Evolutionary conservation across 805 yeast genomes (phyloP).

Genomic region (Saccharomyces jurei): DNA sequence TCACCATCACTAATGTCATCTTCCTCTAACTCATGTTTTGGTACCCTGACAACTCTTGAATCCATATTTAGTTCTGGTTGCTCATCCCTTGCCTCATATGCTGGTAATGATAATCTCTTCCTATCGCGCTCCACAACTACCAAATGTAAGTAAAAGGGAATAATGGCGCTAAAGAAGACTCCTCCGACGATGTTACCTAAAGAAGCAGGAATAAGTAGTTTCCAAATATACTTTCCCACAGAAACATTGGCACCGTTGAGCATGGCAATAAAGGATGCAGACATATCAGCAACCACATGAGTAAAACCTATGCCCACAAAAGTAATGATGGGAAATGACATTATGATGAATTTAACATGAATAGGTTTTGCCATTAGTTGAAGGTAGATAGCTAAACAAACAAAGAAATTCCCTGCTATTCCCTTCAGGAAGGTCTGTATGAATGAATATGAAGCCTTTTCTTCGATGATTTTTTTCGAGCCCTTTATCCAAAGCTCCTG

Average conservation of each 20-base stretch:
- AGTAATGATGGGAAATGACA: slow-evolving; percentile 63
- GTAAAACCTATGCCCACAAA: slow-evolving; percentile 74
- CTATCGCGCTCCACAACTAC: slow-evolving; percentile 67
- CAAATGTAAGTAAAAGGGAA: slow-evolving; percentile 70
- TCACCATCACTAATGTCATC: slow-evolving; percentile 6
- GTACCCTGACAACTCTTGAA: slow-evolving; percentile 62
- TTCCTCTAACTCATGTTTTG: slow-evolving; percentile 7
- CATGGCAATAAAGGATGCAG: slow-evolving; percentile 53
- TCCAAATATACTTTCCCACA: slow-evolving; percentile 66
- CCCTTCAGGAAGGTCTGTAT: slow-evolving; percentile 60
- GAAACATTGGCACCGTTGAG: slow-evolving; percentile 57
- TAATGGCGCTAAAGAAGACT: slow-evolving; percentile 47
- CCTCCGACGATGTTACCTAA: slow-evolving; percentile 83
- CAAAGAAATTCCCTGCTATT: slow-evolving; percentile 71
- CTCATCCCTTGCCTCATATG: slow-evolving; percentile 66
- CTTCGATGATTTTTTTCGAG: slow-evolving; percentile 39
- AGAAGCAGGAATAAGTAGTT: slow-evolving; percentile 57
- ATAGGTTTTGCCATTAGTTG: slow-evolving; percentile 73
- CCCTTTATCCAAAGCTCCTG: slow-evolving; percentile 39
- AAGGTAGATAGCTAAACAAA: slow-evolving; percentile 64
- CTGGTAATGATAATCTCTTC: slow-evolving; percentile 52
- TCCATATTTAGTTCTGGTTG: slow-evolving; percentile 73
- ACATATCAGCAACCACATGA: slow-evolving; percentile 82
- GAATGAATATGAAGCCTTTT: slow-evolving; percentile 41
- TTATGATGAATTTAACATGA: slow-evolving; percentile 62